These are phyloP conservation scores for Hypoxylon fragiforme DNA, from an alignment of 495 filamentous ascomycete genomes.

Conservation along the genomic window DNA sequence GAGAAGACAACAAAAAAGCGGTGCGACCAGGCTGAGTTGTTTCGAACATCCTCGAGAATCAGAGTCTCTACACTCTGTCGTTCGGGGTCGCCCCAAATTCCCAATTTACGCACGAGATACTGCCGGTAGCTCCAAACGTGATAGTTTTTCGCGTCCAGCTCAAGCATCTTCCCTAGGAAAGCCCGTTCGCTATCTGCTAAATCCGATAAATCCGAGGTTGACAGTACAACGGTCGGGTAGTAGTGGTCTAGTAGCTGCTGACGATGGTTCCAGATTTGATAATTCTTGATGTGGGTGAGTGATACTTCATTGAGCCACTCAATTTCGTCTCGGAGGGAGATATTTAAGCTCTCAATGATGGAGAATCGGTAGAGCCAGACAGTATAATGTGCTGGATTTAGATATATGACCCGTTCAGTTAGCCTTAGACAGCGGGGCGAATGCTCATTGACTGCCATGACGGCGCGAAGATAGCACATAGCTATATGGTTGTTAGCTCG, in stretches of 20 bases:
- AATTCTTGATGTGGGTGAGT: conserved; percentile 87
- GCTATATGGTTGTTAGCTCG: conserved; percentile 39
- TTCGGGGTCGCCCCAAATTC: conserved; percentile 64
- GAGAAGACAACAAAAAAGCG: conserved; percentile 89
- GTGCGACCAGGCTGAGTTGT: conserved; percentile 98
- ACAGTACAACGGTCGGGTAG: conserved; percentile 53
- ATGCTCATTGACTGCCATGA: conserved; percentile 88
- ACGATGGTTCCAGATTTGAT: conserved; percentile 98
- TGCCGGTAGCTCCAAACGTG: conserved; percentile 98
- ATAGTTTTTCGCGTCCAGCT: conserved; percentile 91
- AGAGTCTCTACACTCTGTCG: conserved; percentile 68
- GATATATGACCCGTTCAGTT: conserved; percentile 81
- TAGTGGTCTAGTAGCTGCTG: conserved; percentile 77
- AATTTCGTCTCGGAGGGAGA: conserved; percentile 72
- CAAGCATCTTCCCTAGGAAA: conserved; percentile 82
- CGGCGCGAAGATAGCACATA: conserved; percentile 82
- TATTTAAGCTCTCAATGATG: conserved; percentile 66
- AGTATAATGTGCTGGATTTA: conserved; percentile 98
- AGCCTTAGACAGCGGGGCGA: conserved; percentile 76
- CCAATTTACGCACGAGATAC: conserved; percentile 84
- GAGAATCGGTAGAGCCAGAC: conserved; percentile 95
- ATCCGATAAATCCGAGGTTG: conserved; percentile 32
- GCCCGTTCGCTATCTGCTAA: conserved; percentile 60
- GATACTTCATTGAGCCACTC: conserved; percentile 84
- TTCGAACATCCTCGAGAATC: conserved; percentile 77